These are phyloP conservation scores for Lasiosphaeria hispida DNA, from an alignment of 495 filamentous ascomycete species.

Conservation along the genomic window DNA sequence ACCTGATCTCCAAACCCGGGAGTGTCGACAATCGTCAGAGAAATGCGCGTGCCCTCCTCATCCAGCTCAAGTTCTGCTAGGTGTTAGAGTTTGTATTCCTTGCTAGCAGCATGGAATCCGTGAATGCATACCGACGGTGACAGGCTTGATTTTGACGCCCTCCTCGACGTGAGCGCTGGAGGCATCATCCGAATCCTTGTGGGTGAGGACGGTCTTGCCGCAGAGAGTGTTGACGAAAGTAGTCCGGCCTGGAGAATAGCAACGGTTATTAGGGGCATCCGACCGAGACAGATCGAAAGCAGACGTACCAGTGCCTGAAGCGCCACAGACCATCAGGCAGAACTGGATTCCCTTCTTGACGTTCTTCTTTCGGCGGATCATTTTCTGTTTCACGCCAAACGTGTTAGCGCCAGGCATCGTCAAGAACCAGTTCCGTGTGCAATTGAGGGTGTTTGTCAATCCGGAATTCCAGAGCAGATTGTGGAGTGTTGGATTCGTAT, in stretches of 20 bases:
- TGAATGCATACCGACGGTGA: constrained; percentile 81
- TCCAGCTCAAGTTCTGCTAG: constrained; percentile 85
- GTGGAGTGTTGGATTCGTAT: background rate
- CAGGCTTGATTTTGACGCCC: constrained; percentile 94
- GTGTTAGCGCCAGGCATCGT: constrained; percentile 33
- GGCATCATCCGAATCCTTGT: constrained; percentile 89
- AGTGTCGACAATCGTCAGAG: constrained; percentile 96
- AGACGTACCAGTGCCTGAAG: constrained; percentile 88
- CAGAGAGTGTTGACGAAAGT: constrained; percentile 99
- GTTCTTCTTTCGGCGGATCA: constrained; percentile 99
- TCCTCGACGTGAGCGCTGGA: constrained; percentile 88
- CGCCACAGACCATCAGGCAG: constrained; percentile 99
- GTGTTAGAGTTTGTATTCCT: constrained; percentile 17
- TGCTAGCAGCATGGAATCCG: background rate
- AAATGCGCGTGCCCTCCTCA: constrained; percentile 97
- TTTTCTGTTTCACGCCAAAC: constrained; percentile 57
- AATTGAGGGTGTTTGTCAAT: constrained; percentile 16
- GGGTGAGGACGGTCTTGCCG: constrained; percentile 82
- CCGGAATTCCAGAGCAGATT: background rate
- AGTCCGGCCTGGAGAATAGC: constrained; percentile 67
- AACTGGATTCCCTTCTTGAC: constrained; percentile 99
- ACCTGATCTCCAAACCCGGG: constrained; percentile 98
- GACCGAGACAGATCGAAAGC: background rate
- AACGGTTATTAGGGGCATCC: constrained; percentile 24
- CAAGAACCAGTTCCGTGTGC: constrained; percentile 1